Evolutionary conservation across 2,329 filamentous ascomycete genomes (phyloP).

Genomic region (Verticillium alfalfae): DNA sequence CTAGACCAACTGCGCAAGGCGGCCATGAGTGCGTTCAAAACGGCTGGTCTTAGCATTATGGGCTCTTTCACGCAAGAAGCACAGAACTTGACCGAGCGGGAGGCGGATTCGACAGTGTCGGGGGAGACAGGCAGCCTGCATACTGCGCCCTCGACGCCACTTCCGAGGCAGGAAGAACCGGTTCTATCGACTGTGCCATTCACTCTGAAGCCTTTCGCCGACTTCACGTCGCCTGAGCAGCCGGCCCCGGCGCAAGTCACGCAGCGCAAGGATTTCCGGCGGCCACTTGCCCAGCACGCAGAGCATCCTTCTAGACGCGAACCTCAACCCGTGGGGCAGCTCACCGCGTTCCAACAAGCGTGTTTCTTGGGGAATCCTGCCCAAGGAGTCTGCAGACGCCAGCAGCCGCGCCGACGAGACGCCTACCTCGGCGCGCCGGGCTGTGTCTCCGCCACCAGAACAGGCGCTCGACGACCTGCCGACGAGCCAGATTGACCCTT

Average conservation of each 20-base stretch:
- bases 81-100: background rate
- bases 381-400: slow-evolving; percentile 4
- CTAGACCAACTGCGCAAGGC: background rate
- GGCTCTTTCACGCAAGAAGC: background rate
- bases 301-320: slow-evolving; percentile 16
- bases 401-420: background rate
- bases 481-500: slow-evolving; percentile 28
- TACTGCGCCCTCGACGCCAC: background rate
- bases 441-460: slow-evolving; percentile 38
- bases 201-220: slow-evolving; percentile 45
- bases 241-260: background rate
- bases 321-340: background rate
- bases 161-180: background rate
- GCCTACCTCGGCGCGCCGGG: slow-evolving; percentile 10
- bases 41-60: background rate
- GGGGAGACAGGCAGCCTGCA: background rate
- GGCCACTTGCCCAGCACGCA: slow-evolving; percentile 24
- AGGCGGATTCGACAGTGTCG: background rate
- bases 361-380: slow-evolving; percentile 31
- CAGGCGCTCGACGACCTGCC: slow-evolving; percentile 25
- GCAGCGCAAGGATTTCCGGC: slow-evolving; percentile 15
- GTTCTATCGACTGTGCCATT: slow-evolving; percentile 15
- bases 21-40: background rate
- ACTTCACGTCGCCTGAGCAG: slow-evolving; percentile 46
- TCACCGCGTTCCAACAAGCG: slow-evolving; percentile 17